These are phyloP conservation scores for Posidonia oceanica DNA, from an alignment of 116 monocot species.

Conservation along the genomic window DNA sequence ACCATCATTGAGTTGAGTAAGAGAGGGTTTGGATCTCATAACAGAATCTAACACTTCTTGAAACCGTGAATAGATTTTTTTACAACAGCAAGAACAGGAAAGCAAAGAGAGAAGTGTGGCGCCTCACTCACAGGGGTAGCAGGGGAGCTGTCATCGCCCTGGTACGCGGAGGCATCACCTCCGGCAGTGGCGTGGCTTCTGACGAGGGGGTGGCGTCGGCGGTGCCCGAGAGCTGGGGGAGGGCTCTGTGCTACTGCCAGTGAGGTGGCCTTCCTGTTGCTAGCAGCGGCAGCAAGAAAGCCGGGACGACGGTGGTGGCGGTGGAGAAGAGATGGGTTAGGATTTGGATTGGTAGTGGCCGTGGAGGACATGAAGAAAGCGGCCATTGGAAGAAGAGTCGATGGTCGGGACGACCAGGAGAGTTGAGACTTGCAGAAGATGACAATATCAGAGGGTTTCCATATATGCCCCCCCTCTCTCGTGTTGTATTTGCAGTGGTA, in stretches of 20 bases:
- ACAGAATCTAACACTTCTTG: neutral
- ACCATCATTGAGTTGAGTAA: neutral
- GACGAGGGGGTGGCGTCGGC: neutral
- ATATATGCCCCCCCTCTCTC: too few relatives aligned
- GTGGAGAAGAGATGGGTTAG: constrained; percentile 1
- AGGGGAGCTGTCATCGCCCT: too few relatives aligned
- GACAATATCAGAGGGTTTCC: too few relatives aligned
- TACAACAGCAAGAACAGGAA: too few relatives aligned
- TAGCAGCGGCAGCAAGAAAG: neutral
- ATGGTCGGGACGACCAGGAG: neutral
- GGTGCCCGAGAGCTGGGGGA: neutral
- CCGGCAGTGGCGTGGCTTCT: neutral
- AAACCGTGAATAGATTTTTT: too few relatives aligned
- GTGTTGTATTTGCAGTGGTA: too few relatives aligned
- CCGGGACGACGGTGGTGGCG: neutral
- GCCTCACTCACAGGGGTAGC: too few relatives aligned
- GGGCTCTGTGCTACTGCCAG: neutral
- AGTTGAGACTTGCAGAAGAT: too few relatives aligned
- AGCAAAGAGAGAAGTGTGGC: too few relatives aligned
- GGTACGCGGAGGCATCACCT: neutral
- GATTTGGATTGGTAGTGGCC: neutral
- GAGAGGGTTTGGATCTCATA: neutral
- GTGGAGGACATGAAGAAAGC: neutral
- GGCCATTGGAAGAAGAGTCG: neutral
- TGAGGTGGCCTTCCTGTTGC: neutral